Evolutionary conservation across 1,284 basidiomycete species (phyloP).

Genomic region (Sanghuangporus weigelae): DNA sequence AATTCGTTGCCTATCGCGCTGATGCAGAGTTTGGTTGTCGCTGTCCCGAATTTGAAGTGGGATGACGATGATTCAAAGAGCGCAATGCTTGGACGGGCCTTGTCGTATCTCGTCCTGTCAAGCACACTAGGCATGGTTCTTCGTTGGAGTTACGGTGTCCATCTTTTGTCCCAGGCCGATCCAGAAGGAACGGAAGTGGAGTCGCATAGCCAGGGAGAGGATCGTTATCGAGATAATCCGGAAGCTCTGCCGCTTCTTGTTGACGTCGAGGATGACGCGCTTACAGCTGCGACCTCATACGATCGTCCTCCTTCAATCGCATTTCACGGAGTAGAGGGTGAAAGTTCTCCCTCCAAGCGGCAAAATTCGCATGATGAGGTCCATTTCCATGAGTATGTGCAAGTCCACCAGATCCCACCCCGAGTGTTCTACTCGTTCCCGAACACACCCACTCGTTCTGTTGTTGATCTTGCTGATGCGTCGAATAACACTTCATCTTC

Average conservation of each 20-base stretch:
- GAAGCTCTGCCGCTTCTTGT: slow-evolving; percentile 6
- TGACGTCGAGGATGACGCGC: not conserved
- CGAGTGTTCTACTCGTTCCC: slow-evolving; percentile 12
- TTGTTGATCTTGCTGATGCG: not conserved
- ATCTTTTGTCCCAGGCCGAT: slow-evolving; percentile 70
- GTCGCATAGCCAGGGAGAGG: slow-evolving; percentile 20
- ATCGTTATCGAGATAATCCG: not conserved
- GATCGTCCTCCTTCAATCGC: slow-evolving; percentile 6
- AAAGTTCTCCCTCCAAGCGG: not conserved
- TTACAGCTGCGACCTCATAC: not conserved
- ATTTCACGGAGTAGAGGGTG: not conserved
- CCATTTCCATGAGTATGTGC: not conserved
- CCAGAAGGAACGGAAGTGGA: slow-evolving; percentile 36
- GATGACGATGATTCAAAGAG: slow-evolving; percentile 74
- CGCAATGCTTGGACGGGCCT: slow-evolving; percentile 86
- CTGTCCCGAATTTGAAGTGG: slow-evolving; percentile 85
- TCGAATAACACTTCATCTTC: not conserved
- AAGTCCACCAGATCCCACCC: not conserved
- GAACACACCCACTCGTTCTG: slow-evolving; percentile 12
- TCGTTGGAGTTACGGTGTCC: slow-evolving; percentile 88
- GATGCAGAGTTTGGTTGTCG: slow-evolving; percentile 83
- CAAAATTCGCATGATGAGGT: not conserved
- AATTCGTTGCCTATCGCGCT: slow-evolving; percentile 93
- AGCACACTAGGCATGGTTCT: slow-evolving; percentile 92
- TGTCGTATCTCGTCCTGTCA: slow-evolving; percentile 90